Percentiles rank a stretch among this genome's conserved stretches.
phyloP scores from a whole-genome alignment of 805 yeast species.

The Candida piceae region DNA sequence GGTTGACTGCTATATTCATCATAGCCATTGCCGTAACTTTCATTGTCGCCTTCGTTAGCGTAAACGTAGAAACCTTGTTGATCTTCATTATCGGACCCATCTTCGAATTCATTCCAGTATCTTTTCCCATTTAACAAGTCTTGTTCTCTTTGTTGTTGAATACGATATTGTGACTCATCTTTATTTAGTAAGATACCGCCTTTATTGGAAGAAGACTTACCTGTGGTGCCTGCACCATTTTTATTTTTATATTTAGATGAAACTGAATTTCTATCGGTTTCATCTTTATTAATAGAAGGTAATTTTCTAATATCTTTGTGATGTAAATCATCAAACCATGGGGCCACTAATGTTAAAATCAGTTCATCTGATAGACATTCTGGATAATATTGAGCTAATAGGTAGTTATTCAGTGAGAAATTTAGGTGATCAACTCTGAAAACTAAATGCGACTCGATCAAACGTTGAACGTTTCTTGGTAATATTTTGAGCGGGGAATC shows the following conservation, averaged over 20 bases:
- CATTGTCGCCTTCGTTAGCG: constrained; percentile 13
- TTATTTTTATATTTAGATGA: background rate
- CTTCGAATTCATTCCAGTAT: constrained; percentile 68
- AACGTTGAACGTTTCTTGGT: constrained; percentile 34
- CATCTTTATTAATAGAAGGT: constrained; percentile 27
- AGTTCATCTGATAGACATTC: constrained; percentile 15
- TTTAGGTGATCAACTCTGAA: constrained; percentile 37
- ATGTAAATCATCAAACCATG: constrained; percentile 28
- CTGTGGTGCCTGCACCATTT: background rate
- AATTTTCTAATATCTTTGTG: constrained; percentile 39
- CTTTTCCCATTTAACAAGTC: constrained; percentile 22
- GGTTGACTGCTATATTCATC: constrained; percentile 11
- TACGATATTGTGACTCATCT: constrained; percentile 13
- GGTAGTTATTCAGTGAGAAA: constrained; percentile 29
- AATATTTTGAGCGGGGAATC: constrained; percentile 28
- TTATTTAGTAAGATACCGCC: constrained; percentile 30
- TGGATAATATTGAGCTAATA: constrained; percentile 22
- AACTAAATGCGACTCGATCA: constrained; percentile 45
- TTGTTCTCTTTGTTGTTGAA: constrained; percentile 7
- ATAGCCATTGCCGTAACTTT: constrained; percentile 22
- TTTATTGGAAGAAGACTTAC: background rate
- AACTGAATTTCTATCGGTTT: constrained; percentile 3
- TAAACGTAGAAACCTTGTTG: constrained; percentile 35
- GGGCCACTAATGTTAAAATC: constrained; percentile 25
- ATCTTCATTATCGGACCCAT: constrained; percentile 47